Conservation (phyloP, 163 green algal genomes). For the Volvox carteri region DNA sequence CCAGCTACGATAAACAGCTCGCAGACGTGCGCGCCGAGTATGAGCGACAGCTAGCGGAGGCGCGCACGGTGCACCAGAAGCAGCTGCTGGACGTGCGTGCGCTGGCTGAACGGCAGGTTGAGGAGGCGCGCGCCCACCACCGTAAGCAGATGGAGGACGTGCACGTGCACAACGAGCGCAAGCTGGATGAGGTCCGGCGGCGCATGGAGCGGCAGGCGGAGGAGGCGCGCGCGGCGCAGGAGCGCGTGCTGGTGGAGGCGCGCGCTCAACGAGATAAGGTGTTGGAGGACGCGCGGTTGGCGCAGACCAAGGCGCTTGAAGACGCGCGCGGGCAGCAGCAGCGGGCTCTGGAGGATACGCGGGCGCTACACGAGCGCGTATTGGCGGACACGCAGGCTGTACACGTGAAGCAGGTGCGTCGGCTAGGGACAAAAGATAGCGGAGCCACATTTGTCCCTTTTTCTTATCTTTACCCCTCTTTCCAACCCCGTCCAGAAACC, state of each 20-base stretch:
- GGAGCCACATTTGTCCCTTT: too few relatives aligned
- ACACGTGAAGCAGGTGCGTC: slow-evolving; percentile 39
- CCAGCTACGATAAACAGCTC: slow-evolving; percentile 42
- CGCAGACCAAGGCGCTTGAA: slow-evolving; percentile 31
- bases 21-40: slow-evolving; percentile 6
- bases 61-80: not conserved
- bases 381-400: slow-evolving; percentile 14
- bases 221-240: slow-evolving; percentile 7
- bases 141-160: slow-evolving; percentile 23
- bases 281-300: slow-evolving; percentile 18
- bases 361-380: slow-evolving; percentile 17
- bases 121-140: not conserved
- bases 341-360: slow-evolving; percentile 26
- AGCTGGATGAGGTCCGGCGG: slow-evolving; percentile 22
- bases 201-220: slow-evolving; percentile 27
- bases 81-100: slow-evolving; percentile 1
- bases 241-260: slow-evolving; percentile 27
- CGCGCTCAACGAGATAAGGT: slow-evolving; percentile 22
- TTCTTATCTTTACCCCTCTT: too few relatives aligned
- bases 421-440: too few relatives aligned
- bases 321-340: slow-evolving; percentile 32
- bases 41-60: not conserved
- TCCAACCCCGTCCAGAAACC: too few relatives aligned
- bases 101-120: not conserved
- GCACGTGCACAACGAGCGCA: not conserved